Conservation (phyloP, 1,284 basidiomycete genomes). For the Leccinum pallidistipes region DNA sequence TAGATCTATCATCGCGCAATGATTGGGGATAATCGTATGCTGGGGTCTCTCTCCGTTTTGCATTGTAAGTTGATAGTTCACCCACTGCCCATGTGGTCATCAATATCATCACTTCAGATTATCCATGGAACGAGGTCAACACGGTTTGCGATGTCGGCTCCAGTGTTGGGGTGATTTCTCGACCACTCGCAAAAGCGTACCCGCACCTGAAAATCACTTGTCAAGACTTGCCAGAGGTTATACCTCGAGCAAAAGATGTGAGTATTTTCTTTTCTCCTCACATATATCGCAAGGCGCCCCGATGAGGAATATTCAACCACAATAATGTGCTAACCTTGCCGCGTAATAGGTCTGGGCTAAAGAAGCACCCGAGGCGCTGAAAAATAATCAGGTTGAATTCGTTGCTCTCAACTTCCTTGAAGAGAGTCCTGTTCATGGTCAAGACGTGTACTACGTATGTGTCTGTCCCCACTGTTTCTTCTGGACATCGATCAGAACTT, state of each 20-base stretch:
- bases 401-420: conserved; percentile 47
- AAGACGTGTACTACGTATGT: conserved; percentile 48
- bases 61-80: conserved; percentile 19
- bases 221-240: conserved; percentile 45
- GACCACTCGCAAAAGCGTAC: conserved; percentile 41
- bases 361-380: conserved; percentile 36
- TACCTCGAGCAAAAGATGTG: conserved; percentile 36
- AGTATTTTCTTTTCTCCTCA: background rate
- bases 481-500: background rate
- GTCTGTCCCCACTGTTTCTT: background rate
- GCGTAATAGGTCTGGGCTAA: conserved; percentile 36
- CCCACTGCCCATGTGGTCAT: background rate
- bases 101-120: conserved; percentile 25
- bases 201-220: conserved; percentile 43
- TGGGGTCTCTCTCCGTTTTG: conserved; percentile 26
- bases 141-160: conserved; percentile 51
- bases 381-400: conserved; percentile 38
- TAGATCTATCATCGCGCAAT: conserved; percentile 27
- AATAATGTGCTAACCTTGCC: conserved; percentile 1
- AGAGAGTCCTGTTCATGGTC: conserved; percentile 38
- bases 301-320: background rate
- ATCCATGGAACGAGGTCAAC: conserved; percentile 46
- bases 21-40: conserved; percentile 16
- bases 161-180: conserved; percentile 43
- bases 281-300: background rate